Evolutionary conservation across 202 grass and related monocot genomes (phyloP), one percentile per base, ranked within the genome.

Genomic region (Cymbopogon flexuosus): DNA sequence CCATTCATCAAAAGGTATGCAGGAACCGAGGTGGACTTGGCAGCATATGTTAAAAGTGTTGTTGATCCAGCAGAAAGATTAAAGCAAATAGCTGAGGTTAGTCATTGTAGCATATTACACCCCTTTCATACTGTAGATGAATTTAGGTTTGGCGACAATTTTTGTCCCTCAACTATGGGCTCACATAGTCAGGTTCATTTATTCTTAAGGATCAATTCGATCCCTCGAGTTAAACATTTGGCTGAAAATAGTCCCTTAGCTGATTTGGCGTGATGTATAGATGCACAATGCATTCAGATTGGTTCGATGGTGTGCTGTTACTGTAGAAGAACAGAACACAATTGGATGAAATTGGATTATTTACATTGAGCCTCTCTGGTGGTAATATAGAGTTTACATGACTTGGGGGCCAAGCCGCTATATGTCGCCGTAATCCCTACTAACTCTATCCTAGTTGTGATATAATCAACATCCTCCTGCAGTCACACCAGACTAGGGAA

Each of bases 11-110:
- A 82, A 65, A 95, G 68, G 56, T 98, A 98, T 63, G 82, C 82
- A 62, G 72, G 75, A 69, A 37, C 43, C n/a, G 14, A 49, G 37
- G 92, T 95, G 52, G 84, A 98, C 45, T 90, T 98, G 75, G 73
- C 83, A 86, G 86, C 79, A 77, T 98, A 98, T 57, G 68, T 89
- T 49, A 84, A 75, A 80, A 88, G 88, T 80, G 69, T 95, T 88
- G 90, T 98, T 84, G 87, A 98, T 83, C 90, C 90, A 36, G 84
- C 49, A 65, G 86, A 91, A 49, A 92, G 90, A 78, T 84, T 91
- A 76, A 98, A 98, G 77, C 90, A 95, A 81, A 91, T 91, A 75
- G 90, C 95, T 75, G 95, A 98, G 88, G 95, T 95, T 23, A 93
- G 83, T 73, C 34, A 37, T 46, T 65, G 22, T 77, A 65, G 42